phyloP scores from a whole-genome alignment of 2,329 filamentous ascomycete genomes.

The Magnaporthiopsis rhizophila region DNA sequence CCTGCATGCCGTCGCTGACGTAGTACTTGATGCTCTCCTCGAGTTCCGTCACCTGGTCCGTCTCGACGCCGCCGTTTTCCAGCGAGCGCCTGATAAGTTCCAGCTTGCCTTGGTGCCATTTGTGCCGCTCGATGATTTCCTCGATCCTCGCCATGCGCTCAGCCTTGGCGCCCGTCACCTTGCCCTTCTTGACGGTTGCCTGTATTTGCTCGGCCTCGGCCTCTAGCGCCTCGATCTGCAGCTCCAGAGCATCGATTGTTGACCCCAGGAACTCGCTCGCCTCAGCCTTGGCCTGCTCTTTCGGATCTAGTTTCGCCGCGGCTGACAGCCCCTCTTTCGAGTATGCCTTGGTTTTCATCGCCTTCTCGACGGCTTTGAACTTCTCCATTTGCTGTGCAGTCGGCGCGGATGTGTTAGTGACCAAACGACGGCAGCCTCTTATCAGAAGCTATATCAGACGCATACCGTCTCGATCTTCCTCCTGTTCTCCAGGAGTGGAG shows the following conservation, averaged over 20 bases:
- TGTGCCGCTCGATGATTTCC: conserved; percentile 78
- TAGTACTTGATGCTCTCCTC: conserved; percentile 95
- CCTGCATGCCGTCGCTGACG: conserved; percentile 78
- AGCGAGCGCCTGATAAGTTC: conserved; percentile 84
- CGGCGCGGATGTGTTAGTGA: not conserved
- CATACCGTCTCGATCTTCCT: conserved; percentile 94
- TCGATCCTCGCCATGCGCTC: conserved; percentile 86
- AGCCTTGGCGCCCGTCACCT: conserved; percentile 74
- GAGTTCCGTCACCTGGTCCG: conserved; percentile 76
- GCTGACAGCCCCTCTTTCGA: conserved; percentile 95
- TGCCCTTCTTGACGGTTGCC: conserved; percentile 88
- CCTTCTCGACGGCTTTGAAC: conserved; percentile 99
- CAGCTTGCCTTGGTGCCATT: conserved; percentile 90
- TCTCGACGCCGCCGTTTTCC: conserved; percentile 86
- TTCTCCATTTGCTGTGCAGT: conserved; percentile 83
- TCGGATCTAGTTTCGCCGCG: conserved; percentile 90
- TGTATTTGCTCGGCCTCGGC: conserved; percentile 83
- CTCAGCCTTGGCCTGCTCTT: conserved; percentile 90
- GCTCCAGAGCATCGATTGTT: conserved; percentile 88
- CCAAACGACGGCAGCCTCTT: conserved; percentile 19
- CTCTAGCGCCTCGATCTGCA: conserved; percentile 87
- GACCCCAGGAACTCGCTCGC: conserved; percentile 75
- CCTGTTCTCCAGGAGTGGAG: conserved; percentile 84
- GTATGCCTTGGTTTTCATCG: conserved; percentile 99
- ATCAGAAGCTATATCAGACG: conserved; percentile 15